Evolutionary conservation across 2,329 filamentous ascomycete species (phyloP), one percentile per base, ranked within the genome.

Genomic region (Atkinsonella texensis): DNA sequence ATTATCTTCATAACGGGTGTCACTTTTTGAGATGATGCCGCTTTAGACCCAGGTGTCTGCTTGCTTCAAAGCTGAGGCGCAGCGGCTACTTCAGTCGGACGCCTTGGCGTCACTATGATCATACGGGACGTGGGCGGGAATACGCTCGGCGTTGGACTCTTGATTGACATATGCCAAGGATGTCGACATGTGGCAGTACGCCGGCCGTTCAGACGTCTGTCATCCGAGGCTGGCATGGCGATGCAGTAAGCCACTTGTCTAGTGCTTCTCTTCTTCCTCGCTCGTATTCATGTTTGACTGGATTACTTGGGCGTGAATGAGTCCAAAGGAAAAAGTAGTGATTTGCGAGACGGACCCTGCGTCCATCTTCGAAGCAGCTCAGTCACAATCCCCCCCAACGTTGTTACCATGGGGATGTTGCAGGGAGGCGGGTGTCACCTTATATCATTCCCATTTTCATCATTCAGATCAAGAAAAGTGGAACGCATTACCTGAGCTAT

Each of bases 21-120:
- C 40, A 50, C 18, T n/a, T 47, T 18, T 33, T 13, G 35, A 31
- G 17, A 20, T 38, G 17, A 20, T 47, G 38, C 38, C 41, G n/a
- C 17, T 40, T 39, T 49, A 47, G 39, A 46, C 46, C 35, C 51
- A 50, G 49, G 53, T 55, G 42, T 41, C 52, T 48, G 40, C 46
- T 38, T 49, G 23, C 32, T 44, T 51, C 23, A 41, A 45, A 49
- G 45, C 12, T 32, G 41, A 20, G 49, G 39, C 28, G 31, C 35
- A 42, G 32, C 13, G 42, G 20, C 28, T 18, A 9, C 38, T 13
- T 43, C 46, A 40, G 28, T 40, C 38, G 45, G 41, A 40, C 11
- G 51, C 18, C 15, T 32, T 46, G 33, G 15, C 39, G 20, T 47
- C 40, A 17, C 18, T 31, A 39, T 20, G 18, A 15, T 17, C 18